Percentiles rank a stretch among this genome's conserved stretches.
Evolutionary conservation across 2,329 filamentous ascomycete genomes (phyloP).

Genomic region (Berkeleyomyces rouxiae): DNA sequence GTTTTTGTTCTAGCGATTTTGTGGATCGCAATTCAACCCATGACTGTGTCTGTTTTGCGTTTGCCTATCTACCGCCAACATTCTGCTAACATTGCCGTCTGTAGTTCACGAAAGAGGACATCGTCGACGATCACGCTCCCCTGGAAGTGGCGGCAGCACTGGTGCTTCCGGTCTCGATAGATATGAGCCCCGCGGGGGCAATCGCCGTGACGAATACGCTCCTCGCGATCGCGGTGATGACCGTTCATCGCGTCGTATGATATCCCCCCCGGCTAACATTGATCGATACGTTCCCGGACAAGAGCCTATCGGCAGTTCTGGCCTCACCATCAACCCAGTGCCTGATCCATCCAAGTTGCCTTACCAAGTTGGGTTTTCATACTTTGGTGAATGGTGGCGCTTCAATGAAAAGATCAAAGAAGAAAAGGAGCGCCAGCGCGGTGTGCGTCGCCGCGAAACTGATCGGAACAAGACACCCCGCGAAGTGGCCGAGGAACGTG

Average conservation of each 20-base stretch:
- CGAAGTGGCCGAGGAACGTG: slow-evolving; percentile 55
- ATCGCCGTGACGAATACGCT: slow-evolving; percentile 45
- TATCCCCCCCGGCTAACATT: slow-evolving; percentile 53
- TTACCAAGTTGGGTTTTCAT: slow-evolving; percentile 72
- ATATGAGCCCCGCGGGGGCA: slow-evolving; percentile 48
- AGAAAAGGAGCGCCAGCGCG: slow-evolving; percentile 54
- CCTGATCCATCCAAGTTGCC: slow-evolving; percentile 55
- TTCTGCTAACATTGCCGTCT: slow-evolving; percentile 13
- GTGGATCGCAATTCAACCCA: background rate
- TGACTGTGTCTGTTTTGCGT: background rate
- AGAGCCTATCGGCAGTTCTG: slow-evolving; percentile 30
- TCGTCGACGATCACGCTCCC: slow-evolving; percentile 49
- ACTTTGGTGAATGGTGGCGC: slow-evolving; percentile 76
- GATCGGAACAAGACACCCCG: slow-evolving; percentile 46
- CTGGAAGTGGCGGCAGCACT: slow-evolving; percentile 26
- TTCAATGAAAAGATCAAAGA: slow-evolving; percentile 69
- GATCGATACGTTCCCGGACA: slow-evolving; percentile 74
- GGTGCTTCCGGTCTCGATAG: slow-evolving; percentile 38
- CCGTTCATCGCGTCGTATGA: slow-evolving; percentile 34
- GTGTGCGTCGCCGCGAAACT: slow-evolving; percentile 50
- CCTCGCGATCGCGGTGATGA: slow-evolving; percentile 39
- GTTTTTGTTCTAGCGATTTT: background rate
- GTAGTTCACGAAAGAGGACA: slow-evolving; percentile 43
- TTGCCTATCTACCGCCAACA: background rate
- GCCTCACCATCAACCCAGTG: slow-evolving; percentile 43